phyloP scores from a whole-genome alignment of 1,139 yeast genomes.

The Debaryomycetaceae sp. region DNA sequence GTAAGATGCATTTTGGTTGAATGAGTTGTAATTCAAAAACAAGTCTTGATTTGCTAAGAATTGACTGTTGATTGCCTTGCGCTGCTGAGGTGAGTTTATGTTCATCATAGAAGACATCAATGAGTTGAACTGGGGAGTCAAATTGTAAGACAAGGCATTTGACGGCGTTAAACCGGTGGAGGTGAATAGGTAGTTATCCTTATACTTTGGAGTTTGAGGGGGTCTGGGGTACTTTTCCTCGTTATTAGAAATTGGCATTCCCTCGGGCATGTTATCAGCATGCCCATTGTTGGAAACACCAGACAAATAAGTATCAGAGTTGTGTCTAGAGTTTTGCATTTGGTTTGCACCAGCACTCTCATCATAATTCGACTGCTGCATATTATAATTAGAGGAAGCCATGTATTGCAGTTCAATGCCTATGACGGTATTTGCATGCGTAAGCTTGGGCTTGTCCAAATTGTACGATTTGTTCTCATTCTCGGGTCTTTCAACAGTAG shows the following conservation, averaged over 20 bases:
- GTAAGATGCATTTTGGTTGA: conserved; percentile 3
- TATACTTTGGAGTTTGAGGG: conserved; percentile 39
- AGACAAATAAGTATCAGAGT: conserved; percentile 21
- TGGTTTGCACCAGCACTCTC: neutral
- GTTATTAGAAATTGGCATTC: neutral
- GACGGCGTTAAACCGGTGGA: conserved; percentile 35
- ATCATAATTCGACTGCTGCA: neutral
- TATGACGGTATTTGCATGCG: conserved; percentile 28
- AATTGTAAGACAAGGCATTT: conserved; percentile 24
- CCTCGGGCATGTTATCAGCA: conserved; percentile 1
- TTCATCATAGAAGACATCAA: conserved; percentile 41
- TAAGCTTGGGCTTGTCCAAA: neutral
- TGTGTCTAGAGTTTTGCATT: conserved; percentile 16
- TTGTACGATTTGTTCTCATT: neutral
- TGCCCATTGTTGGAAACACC: conserved; percentile 1
- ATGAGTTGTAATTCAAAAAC: conserved; percentile 14
- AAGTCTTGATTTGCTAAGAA: conserved; percentile 32
- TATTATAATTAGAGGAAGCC: neutral
- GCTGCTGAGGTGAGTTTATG: conserved; percentile 32
- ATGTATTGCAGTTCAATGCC: conserved; percentile 25
- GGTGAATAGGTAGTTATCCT: conserved; percentile 28
- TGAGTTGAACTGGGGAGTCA: conserved; percentile 44
- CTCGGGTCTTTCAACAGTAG: neutral
- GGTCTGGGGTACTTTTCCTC: conserved; percentile 9
- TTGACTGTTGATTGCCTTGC: conserved; percentile 17